Evolutionary conservation across 352 stramenopile genomes (phyloP), one percentile per base, ranked within the genome.

Genomic region (Phytopythium chamaehyphon): DNA sequence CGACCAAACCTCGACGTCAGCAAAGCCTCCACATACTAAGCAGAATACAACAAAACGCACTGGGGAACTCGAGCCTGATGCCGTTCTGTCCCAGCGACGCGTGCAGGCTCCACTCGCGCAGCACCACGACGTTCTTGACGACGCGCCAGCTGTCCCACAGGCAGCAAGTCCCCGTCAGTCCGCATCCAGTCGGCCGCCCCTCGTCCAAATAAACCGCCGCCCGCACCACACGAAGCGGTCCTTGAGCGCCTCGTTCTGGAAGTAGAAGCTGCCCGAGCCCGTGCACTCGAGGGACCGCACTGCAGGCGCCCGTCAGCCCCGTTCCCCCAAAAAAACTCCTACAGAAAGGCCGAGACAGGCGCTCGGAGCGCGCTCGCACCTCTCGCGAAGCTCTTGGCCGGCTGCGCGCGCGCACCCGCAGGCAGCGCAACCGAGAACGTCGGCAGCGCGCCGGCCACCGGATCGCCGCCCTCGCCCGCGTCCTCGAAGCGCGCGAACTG

Each of bases 81-180:
- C 59, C 74, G 36, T 91, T 91, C 35, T 76, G 60, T 9, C 65
- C 46, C 19, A 89, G 67, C 37, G 75, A 70, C 38, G 54, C 59
- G 65, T 89, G 72, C 49, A 89, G 76, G 73, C 76, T 87, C 61
- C 60, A 88, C 64, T 91, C 81, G 19, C 78, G 75, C 40, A 91
- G 54, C 54, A 88, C 55, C 46, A 90, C 61, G 26, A 83, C 71
- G 57, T 88, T 88, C 64, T 90, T 85, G 24, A 81, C 62, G 45
- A 88, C 73, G 3, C 80, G 69, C 80, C 80, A 90, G 54, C 70
- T 80, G 43, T 33, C 56, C 14, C 56, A 9, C 51, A n/a, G n/a
- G n/a, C n/a, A n/a, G n/a, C n/a, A n/a, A n/a, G n/a, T n/a, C n/a
- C n/a, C n/a, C n/a, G n/a, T n/a, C n/a, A n/a, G n/a, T n/a, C n/a